These are phyloP conservation scores for Trametes cubensis DNA, from an alignment of 768 basidiomycete genomes.

Conservation along the genomic window DNA sequence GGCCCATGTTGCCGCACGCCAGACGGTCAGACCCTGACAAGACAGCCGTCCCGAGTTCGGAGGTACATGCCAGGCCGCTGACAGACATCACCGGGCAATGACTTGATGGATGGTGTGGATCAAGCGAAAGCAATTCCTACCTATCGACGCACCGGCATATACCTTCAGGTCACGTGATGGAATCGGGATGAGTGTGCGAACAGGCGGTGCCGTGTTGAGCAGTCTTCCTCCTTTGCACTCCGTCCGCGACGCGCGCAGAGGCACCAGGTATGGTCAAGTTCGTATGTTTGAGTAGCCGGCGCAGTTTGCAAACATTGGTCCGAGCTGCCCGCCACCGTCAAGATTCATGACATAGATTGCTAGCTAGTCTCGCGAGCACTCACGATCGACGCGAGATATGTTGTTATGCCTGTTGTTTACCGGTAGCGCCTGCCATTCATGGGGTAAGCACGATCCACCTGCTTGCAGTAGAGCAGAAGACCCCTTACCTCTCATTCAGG, in stretches of 20 bases:
- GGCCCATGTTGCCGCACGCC: background rate
- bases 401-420: too few relatives aligned
- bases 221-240: background rate
- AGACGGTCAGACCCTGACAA: background rate
- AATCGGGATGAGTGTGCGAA: background rate
- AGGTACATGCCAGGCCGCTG: background rate
- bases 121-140: background rate
- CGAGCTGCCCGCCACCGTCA: background rate
- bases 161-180: slow-evolving; percentile 1
- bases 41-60: background rate
- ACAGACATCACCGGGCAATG: background rate
- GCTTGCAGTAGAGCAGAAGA: too few relatives aligned
- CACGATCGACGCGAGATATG: background rate
- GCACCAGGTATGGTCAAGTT: background rate
- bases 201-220: background rate
- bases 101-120: background rate
- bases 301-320: slow-evolving; percentile 4
- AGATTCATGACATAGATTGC: background rate
- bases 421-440: background rate
- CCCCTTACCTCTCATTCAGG: too few relatives aligned
- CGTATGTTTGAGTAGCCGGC: slow-evolving; percentile 7
- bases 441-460: too few relatives aligned
- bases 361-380: background rate
- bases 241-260: background rate
- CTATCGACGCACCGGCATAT: slow-evolving; percentile 8